These are phyloP conservation scores for Verticillium albo-atrum DNA, from an alignment of 2,329 filamentous ascomycete species.

Conservation along the genomic window DNA sequence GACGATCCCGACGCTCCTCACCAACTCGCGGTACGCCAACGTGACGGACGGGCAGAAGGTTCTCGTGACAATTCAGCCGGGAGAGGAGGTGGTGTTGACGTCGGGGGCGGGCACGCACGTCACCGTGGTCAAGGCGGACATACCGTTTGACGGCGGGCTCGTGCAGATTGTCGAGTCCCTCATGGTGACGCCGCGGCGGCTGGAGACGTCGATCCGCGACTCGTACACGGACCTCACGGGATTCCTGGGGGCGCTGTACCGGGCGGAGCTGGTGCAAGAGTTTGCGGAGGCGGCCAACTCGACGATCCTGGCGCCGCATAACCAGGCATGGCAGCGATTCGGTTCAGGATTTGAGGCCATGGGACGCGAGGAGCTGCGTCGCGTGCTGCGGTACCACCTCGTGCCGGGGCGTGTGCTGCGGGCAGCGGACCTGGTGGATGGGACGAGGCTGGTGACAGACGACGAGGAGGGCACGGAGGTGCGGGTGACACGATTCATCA, in stretches of 20 bases:
- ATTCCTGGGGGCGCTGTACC: slow-evolving; percentile 12
- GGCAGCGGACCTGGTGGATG: slow-evolving; percentile 2
- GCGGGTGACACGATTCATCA: slow-evolving; percentile 17
- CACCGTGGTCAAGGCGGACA: slow-evolving; percentile 36
- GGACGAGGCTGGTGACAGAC: slow-evolving; percentile 1
- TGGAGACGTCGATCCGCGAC: slow-evolving; percentile 9
- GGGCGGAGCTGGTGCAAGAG: slow-evolving; percentile 7
- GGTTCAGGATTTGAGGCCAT: slow-evolving; percentile 3
- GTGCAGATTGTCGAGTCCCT: slow-evolving; percentile 49
- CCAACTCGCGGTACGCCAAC: slow-evolving; percentile 36
- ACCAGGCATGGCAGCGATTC: slow-evolving; percentile 9
- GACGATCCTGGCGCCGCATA: slow-evolving; percentile 10
- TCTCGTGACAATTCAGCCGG: slow-evolving; percentile 37
- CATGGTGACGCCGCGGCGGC: slow-evolving; percentile 36
- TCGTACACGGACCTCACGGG: slow-evolving; percentile 10
- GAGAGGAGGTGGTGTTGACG: slow-evolving; percentile 18
- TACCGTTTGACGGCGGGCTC: slow-evolving; percentile 42
- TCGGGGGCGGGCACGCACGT: slow-evolving; percentile 34
- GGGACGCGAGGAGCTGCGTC: slow-evolving; percentile 4
- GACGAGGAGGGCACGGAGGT: slow-evolving; percentile 1
- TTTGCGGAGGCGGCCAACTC: slow-evolving; percentile 9
- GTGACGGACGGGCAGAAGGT: slow-evolving; percentile 46
- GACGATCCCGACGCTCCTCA: slow-evolving; percentile 41
- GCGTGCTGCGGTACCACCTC: slow-evolving; percentile 11
- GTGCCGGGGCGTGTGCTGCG: slow-evolving; percentile 6